These are phyloP conservation scores for Ottelia alismoides DNA, from an alignment of 106 monocot genomes.

Conservation along the genomic window DNA sequence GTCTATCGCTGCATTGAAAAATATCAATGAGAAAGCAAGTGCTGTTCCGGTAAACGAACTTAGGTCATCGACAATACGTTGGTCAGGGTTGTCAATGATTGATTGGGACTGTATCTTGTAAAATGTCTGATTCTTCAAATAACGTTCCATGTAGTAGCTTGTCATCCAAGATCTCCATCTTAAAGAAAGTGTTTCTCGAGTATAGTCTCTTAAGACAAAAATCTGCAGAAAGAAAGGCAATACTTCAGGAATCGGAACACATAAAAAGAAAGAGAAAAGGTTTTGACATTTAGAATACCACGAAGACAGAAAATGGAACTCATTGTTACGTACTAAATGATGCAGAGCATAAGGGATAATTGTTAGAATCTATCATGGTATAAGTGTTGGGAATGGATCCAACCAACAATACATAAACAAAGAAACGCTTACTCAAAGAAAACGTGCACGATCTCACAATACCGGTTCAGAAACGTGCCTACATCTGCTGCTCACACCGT, in stretches of 20 bases:
- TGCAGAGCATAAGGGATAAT: no score
- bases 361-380: no score
- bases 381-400: no score
- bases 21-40: slow-evolving; percentile 76
- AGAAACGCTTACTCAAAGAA: no score
- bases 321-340: no score
- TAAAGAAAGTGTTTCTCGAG: slow-evolving; percentile 85
- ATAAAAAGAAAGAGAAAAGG: no score
- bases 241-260: not conserved
- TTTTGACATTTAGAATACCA: no score
- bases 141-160: slow-evolving; percentile 87
- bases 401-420: no score
- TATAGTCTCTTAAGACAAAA: slow-evolving; percentile 91
- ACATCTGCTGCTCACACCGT: no score
- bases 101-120: slow-evolving; percentile 31
- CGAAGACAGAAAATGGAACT: no score
- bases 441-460: no score
- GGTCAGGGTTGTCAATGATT: slow-evolving; percentile 87
- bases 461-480: no score
- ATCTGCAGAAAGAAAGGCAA: slow-evolving; percentile 36
- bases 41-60: slow-evolving; percentile 51
- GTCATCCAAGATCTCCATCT: slow-evolving; percentile 99
- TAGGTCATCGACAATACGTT: slow-evolving; percentile 74
- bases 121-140: slow-evolving; percentile 47
- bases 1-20: slow-evolving; percentile 86